Evolutionary conservation across 106 monocot genomes (phyloP).

Genomic region (Xerophyta viscosa): DNA sequence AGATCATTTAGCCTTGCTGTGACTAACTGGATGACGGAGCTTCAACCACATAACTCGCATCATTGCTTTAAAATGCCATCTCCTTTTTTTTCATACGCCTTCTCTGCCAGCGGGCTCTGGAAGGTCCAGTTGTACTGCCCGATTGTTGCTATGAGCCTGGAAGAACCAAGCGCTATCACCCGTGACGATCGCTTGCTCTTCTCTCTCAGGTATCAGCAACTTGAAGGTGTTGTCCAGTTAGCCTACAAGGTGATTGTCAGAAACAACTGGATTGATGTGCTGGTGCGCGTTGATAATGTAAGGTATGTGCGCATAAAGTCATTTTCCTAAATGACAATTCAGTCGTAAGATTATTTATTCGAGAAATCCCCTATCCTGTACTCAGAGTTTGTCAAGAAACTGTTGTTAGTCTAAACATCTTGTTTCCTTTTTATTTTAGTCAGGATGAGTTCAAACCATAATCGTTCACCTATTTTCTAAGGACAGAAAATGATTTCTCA

Average conservation of each 20-base stretch:
- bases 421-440: no score
- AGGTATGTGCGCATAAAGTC: conserved; percentile 45
- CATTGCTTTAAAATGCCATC: conserved; percentile 27
- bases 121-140: conserved; percentile 80
- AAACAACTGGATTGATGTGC: conserved; percentile 53
- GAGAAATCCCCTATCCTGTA: no score
- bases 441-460: no score
- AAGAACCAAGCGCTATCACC: conserved; percentile 21
- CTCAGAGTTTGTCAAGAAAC: no score
- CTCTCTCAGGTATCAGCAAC: conserved; percentile 68
- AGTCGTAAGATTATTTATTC: no score
- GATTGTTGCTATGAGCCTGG: conserved; percentile 41
- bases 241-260: conserved; percentile 34
- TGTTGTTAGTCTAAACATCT: no score
- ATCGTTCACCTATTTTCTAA: no score
- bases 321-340: not conserved
- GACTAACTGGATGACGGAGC: conserved; percentile 59
- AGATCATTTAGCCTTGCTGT: conserved; percentile 53
- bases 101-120: conserved; percentile 57
- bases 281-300: conserved; percentile 58
- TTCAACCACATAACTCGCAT: conserved; percentile 17
- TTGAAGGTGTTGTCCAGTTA: conserved; percentile 77
- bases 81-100: conserved; percentile 57
- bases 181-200: conserved; percentile 66
- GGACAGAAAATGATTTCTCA: no score